phyloP scores from a whole-genome alignment of 108 stramenopile species.

The Pseudonitzschia multiseries region DNA sequence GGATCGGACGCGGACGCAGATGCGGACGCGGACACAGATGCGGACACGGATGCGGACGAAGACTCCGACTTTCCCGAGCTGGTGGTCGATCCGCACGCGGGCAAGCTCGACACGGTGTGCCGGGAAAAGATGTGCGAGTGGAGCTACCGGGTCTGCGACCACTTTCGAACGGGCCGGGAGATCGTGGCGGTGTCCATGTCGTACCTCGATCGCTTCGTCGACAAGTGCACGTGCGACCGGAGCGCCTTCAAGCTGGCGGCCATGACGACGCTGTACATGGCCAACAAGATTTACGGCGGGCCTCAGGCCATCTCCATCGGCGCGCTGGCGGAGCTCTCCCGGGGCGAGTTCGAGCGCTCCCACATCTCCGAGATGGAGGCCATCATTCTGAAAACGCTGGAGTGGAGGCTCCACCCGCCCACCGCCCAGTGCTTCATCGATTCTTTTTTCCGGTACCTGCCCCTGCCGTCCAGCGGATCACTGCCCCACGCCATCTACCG shows the following conservation, averaged over 20 bases:
- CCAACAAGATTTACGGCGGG: conserved; percentile 46
- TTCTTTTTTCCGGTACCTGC: conserved; percentile 12
- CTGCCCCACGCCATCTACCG: conserved; percentile 15
- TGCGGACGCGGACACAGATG: no score
- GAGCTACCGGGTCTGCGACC: conserved; percentile 47
- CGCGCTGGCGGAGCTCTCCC: conserved; percentile 42
- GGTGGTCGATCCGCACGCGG: conserved; percentile 16
- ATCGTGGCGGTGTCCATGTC: conserved; percentile 45
- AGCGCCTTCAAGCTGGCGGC: conserved; percentile 58
- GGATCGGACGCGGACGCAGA: no score
- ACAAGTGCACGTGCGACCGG: conserved; percentile 48
- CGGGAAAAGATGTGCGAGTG: conserved; percentile 55
- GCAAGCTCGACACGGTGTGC: conserved; percentile 38
- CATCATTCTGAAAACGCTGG: conserved; percentile 47
- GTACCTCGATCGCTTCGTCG: conserved; percentile 48
- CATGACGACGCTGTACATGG: conserved; percentile 59
- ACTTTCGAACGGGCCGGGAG: conserved; percentile 40
- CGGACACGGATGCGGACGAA: no score
- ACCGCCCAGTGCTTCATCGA: conserved; percentile 47
- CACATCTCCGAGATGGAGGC: conserved; percentile 56
- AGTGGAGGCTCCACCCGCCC: conserved; percentile 51
- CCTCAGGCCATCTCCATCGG: conserved; percentile 23
- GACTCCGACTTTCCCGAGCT: background rate
- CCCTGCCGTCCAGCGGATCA: background rate
- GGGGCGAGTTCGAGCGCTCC: conserved; percentile 46